Conservation (phyloP, 768 basidiomycete species). For the Auriscalpium orientale region DNA sequence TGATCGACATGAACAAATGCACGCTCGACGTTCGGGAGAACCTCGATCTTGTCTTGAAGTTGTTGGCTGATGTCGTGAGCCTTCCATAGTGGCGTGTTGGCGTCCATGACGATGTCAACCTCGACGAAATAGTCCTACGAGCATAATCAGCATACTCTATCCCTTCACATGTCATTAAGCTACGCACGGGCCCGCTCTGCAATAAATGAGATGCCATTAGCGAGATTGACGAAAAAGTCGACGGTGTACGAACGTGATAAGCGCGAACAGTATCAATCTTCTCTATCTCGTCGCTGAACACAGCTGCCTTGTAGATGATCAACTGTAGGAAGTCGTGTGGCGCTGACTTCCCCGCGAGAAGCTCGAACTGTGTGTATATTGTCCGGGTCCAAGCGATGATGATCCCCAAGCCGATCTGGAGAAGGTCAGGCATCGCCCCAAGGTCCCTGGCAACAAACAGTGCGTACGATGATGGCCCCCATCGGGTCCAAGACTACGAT, state of each 20-base stretch:
- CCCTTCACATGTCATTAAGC: background rate
- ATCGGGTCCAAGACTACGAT: slow-evolving; percentile 63
- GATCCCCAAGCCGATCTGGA: slow-evolving; percentile 71
- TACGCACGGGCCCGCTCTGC: slow-evolving; percentile 66
- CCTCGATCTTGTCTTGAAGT: slow-evolving; percentile 84
- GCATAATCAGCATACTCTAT: background rate
- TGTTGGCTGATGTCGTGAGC: slow-evolving; percentile 82
- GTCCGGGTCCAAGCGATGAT: slow-evolving; percentile 73
- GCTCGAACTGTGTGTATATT: slow-evolving; percentile 72
- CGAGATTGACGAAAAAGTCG: background rate
- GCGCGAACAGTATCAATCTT: slow-evolving; percentile 89
- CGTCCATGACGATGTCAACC: slow-evolving; percentile 89
- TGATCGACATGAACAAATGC: slow-evolving; percentile 96
- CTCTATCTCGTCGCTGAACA: slow-evolving; percentile 80
- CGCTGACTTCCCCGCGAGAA: slow-evolving; percentile 88
- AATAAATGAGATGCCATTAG: background rate
- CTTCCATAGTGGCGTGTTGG: slow-evolving; percentile 81
- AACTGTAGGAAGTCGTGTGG: slow-evolving; percentile 87
- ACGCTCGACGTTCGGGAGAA: slow-evolving; percentile 81
- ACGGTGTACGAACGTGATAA: slow-evolving; percentile 60
- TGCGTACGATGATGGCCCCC: slow-evolving; percentile 65
- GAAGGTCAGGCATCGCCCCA: background rate
- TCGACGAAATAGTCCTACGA: slow-evolving; percentile 85
- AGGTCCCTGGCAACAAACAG: background rate
- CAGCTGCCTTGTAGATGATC: slow-evolving; percentile 86